Conservation (phyloP, 1,284 basidiomycete species). For the Pisolithus thermaeus region DNA sequence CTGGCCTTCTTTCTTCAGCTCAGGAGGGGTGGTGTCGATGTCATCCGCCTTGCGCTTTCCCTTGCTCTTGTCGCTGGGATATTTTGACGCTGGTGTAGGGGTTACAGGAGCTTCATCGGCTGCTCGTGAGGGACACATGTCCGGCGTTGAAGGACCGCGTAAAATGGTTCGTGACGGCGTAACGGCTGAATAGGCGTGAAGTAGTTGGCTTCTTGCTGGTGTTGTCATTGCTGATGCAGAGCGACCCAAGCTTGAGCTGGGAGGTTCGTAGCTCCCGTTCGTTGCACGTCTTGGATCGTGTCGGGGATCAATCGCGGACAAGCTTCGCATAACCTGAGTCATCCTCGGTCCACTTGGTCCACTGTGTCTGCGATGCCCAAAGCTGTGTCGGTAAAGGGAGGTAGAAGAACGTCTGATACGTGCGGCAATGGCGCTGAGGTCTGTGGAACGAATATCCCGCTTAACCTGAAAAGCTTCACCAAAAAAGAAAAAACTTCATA, state of each 20-base stretch:
- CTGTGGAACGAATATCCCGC: slow-evolving; percentile 7
- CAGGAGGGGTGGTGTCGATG: slow-evolving; percentile 42
- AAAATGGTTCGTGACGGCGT: slow-evolving; percentile 16
- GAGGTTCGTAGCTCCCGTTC: slow-evolving; percentile 9
- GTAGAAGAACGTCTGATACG: slow-evolving; percentile 9
- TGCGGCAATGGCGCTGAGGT: slow-evolving; percentile 8
- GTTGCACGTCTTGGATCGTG: slow-evolving; percentile 8
- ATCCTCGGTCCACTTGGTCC: slow-evolving; percentile 11
- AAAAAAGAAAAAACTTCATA: slow-evolving; percentile 4
- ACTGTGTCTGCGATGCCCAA: slow-evolving; percentile 11
- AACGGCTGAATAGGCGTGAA: slow-evolving; percentile 14
- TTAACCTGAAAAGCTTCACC: not conserved
- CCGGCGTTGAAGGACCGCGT: slow-evolving; percentile 8
- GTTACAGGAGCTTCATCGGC: slow-evolving; percentile 25
- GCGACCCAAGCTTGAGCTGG: slow-evolving; percentile 12
- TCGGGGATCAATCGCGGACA: slow-evolving; percentile 19
- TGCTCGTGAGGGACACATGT: slow-evolving; percentile 7
- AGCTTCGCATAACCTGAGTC: slow-evolving; percentile 22
- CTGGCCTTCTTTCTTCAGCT: slow-evolving; percentile 34
- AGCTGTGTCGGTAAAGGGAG: slow-evolving; percentile 19
- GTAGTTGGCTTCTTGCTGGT: slow-evolving; percentile 3
- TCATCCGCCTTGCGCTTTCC: slow-evolving; percentile 52
- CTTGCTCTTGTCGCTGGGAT: slow-evolving; percentile 31
- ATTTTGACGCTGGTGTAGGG: slow-evolving; percentile 28
- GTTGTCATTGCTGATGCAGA: slow-evolving; percentile 13